Evolutionary conservation across 768 basidiomycete genomes (phyloP), one percentile per base, ranked within the genome.

Genomic region (Plicaturopsis crispa): DNA sequence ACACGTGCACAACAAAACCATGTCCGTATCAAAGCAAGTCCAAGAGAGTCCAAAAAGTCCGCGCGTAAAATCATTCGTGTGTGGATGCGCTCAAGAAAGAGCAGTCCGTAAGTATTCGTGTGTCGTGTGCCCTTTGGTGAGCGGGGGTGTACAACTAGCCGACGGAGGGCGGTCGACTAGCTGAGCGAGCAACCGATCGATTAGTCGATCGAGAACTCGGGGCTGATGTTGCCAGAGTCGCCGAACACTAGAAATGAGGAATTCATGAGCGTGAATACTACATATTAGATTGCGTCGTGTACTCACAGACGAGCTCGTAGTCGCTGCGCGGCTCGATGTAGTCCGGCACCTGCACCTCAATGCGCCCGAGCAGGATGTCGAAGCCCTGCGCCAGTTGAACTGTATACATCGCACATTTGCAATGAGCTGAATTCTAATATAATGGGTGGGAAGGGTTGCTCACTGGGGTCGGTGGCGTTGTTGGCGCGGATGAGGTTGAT

Each of bases 221-320:
- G 53, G 40, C 60, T 61, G 36, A 52, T 55, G 35, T 63, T 63
- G 19, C 60, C 64, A 2, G 62, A 63, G 36, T 63, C 59, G 11
- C 63, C 62, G 23, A 62, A 56, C 33, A 63, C 60, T 61, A 13
- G 20, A 36, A 20, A 19, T n/a, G n/a, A n/a, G n/a, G n/a, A n/a
- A n/a, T n/a, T n/a, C n/a, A n/a, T n/a, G n/a, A n/a, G n/a, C n/a
- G n/a, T n/a, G n/a, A n/a, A n/a, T n/a, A n/a, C n/a, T n/a, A n/a
- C n/a, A n/a, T n/a, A n/a, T n/a, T n/a, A 36, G 14, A 10, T 34
- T 18, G n/a, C 4, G 24, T 17, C 19, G n/a, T 20, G 5, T 7
- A 49, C 57, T 56, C 43, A 50, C 54, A 42, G 39, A 60, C 55
- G 28, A 68, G 6, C 14, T 53, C 44, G 43, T 69, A 68, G 6